A percentile compares a stretch with the other conserved stretches of the same genome.
These are phyloP conservation scores for Rubia occidens DNA, from an alignment of 305 asterid genomes.

Conservation along the genomic window DNA sequence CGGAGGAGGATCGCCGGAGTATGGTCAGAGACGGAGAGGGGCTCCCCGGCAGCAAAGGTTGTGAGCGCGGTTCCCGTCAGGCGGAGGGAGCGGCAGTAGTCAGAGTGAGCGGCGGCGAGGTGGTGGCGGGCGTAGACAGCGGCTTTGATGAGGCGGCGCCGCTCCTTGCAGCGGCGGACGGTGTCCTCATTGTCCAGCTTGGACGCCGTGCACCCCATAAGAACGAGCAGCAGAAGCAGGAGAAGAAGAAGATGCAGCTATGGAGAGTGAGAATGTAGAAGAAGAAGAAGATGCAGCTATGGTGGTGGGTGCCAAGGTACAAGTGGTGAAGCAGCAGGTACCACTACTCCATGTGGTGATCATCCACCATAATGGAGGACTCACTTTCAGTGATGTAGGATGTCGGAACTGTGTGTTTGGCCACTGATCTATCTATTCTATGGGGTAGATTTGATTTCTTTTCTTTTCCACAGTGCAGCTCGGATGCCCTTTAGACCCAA, in stretches of 20 bases:
- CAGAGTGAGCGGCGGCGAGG: constrained; percentile 88
- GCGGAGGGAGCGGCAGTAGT: constrained; percentile 83
- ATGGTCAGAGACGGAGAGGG: constrained; percentile 63
- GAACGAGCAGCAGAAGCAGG: not conserved
- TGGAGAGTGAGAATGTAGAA: not conserved
- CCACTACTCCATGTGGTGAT: not conserved
- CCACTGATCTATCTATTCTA: not conserved
- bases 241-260: not conserved
- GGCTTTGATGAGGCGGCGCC: constrained; percentile 83
- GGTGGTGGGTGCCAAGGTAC: not conserved
- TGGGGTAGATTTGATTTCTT: not conserved
- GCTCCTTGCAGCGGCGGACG: constrained; percentile 91
- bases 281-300: constrained; percentile 4
- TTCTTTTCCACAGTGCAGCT: not conserved
- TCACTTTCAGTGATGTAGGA: not conserved
- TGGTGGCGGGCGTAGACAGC: constrained; percentile 77
- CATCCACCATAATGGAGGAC: constrained; percentile 1
- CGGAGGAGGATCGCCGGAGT: constrained; percentile 79
- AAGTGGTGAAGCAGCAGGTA: not conserved
- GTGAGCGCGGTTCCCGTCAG: constrained; percentile 73
- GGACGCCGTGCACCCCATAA: constrained; percentile 87
- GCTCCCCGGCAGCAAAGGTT: constrained; percentile 73
- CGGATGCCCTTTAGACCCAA: not conserved
- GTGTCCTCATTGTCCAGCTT: constrained; percentile 91
- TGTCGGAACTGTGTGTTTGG: not conserved